Conservation (phyloP, 345 rosid species). For the Cardiospermum halicacabum region DNA sequence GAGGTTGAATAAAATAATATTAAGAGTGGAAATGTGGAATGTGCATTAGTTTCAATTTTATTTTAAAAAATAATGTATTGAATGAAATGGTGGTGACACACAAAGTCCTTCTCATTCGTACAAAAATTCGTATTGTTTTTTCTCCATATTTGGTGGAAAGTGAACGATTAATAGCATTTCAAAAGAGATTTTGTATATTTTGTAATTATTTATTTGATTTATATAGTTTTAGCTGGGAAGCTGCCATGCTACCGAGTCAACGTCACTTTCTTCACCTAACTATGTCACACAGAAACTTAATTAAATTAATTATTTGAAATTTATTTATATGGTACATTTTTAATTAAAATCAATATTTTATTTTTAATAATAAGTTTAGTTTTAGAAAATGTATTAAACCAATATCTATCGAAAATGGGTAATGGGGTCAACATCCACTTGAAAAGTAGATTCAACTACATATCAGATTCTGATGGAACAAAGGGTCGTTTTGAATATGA, state of each 20-base stretch:
- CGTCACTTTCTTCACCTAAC: neutral
- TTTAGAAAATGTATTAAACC: too few species aligned
- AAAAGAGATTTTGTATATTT: neutral
- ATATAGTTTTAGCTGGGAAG: neutral
- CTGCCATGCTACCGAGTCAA: neutral
- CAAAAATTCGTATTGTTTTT: neutral
- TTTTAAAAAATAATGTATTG: conserved; percentile 1
- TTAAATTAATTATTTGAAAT: too few species aligned
- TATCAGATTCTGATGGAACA: neutral
- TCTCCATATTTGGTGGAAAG: conserved; percentile 15
- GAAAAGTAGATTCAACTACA: conserved; percentile 5
- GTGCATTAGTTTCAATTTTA: conserved; percentile 3
- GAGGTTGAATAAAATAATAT: too few species aligned
- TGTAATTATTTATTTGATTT: neutral
- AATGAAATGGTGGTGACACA: conserved; percentile 24
- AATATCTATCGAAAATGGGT: too few species aligned
- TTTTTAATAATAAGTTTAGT: too few species aligned
- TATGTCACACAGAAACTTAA: too few species aligned
- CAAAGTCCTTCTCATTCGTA: conserved; percentile 10
- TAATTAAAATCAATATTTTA: too few species aligned
- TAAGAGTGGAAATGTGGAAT: conserved; percentile 35
- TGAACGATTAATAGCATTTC: neutral
- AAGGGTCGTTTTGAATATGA: conserved; percentile 7
- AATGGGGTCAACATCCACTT: neutral
- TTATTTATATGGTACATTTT: too few species aligned